Percentiles rank a stretch among this genome's conserved stretches.
phyloP scores from a whole-genome alignment of 768 basidiomycete genomes.

The Cyathus striatus region DNA sequence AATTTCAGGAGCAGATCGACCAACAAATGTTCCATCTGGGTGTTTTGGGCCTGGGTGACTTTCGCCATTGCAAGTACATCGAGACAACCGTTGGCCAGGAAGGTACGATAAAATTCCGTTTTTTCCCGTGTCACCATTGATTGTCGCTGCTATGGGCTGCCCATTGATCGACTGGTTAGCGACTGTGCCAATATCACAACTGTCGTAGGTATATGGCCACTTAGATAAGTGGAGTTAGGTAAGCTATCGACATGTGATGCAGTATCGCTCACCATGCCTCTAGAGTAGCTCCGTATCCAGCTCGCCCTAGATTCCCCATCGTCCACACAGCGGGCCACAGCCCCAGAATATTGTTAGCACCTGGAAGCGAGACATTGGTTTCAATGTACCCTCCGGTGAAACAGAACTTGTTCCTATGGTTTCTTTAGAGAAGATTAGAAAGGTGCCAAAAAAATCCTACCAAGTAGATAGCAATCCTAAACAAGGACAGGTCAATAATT shows the following conservation, averaged over 20 bases:
- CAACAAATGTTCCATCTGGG: slow-evolving; percentile 70
- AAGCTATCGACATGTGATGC: neutral
- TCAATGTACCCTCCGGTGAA: slow-evolving; percentile 83
- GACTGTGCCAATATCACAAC: slow-evolving; percentile 82
- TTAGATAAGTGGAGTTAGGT: slow-evolving; percentile 15
- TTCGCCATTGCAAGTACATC: slow-evolving; percentile 81
- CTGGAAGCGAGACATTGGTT: slow-evolving; percentile 57
- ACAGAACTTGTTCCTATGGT: slow-evolving; percentile 80
- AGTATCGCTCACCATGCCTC: slow-evolving; percentile 56
- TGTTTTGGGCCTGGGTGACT: slow-evolving; percentile 80
- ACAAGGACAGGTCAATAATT: too few species aligned
- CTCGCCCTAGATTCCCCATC: slow-evolving; percentile 64
- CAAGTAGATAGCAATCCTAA: slow-evolving; percentile 43
- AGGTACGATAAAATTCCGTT: slow-evolving; percentile 60
- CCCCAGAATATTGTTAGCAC: slow-evolving; percentile 57
- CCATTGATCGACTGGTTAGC: slow-evolving; percentile 77
- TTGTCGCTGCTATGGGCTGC: slow-evolving; percentile 54
- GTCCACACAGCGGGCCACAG: slow-evolving; percentile 85
- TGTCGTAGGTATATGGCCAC: slow-evolving; percentile 84
- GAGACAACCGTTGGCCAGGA: slow-evolving; percentile 77
- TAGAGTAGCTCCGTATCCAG: slow-evolving; percentile 80
- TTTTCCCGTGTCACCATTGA: slow-evolving; percentile 47
- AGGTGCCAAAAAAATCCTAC: slow-evolving; percentile 14
- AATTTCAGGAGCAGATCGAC: slow-evolving; percentile 84
- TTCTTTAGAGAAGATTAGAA: slow-evolving; percentile 29